phyloP scores from a whole-genome alignment of 257 asterid genomes.

The Solanum medicagineum region DNA sequence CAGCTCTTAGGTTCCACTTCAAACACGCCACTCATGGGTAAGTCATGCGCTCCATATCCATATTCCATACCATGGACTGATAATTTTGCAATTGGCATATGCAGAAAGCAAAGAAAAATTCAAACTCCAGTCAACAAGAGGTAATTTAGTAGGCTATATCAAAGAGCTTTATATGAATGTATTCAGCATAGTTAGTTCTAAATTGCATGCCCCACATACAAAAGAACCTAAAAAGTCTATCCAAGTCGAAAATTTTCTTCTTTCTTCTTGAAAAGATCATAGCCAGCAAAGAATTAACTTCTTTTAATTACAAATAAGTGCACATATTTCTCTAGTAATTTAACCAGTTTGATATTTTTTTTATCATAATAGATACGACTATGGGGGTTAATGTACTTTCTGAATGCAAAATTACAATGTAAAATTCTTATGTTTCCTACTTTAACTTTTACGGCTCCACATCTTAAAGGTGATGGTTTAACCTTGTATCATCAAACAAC shows the following conservation, averaged over 20 bases:
- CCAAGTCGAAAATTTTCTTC: background rate
- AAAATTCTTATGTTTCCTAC: background rate
- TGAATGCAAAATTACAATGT: background rate
- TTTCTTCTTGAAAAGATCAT: background rate
- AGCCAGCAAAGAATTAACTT: background rate
- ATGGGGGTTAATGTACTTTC: background rate
- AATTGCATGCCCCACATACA: background rate
- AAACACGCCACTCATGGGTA: conserved; percentile 41
- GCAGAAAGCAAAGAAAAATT: background rate
- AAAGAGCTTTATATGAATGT: background rate
- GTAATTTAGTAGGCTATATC: background rate
- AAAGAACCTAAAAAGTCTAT: background rate
- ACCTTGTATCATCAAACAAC: background rate
- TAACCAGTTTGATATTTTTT: background rate
- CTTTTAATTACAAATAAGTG: background rate
- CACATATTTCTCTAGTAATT: background rate
- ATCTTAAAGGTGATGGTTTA: background rate
- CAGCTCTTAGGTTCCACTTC: conserved; percentile 50
- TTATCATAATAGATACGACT: background rate
- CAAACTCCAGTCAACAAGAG: background rate
- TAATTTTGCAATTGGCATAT: background rate
- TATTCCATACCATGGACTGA: conserved; percentile 44
- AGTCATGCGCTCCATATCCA: conserved; percentile 48
- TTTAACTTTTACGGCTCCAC: background rate
- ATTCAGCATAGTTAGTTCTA: background rate